A percentile compares a stretch with the other conserved stretches of the same genome.
Evolutionary conservation across 2,329 filamentous ascomycete genomes (phyloP).

Genomic region (Penicillium palitans): DNA sequence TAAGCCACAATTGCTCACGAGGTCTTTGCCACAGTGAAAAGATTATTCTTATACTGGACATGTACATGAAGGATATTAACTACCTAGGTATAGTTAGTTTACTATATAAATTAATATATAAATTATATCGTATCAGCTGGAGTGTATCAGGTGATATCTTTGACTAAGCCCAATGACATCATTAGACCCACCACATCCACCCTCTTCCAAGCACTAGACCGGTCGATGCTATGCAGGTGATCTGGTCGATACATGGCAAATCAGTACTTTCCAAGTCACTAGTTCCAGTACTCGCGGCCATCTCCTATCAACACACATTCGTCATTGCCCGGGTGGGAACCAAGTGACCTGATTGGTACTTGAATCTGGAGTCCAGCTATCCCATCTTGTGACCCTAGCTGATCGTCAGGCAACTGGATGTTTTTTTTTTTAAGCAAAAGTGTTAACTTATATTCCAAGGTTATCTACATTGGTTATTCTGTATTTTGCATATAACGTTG

Average conservation of each 20-base stretch:
- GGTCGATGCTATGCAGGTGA: conserved; percentile 32
- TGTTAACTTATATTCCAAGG: neutral
- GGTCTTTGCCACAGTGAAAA: neutral
- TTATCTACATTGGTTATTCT: neutral
- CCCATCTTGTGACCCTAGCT: conserved; percentile 8
- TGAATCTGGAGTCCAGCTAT: neutral
- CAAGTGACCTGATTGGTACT: conserved; percentile 9
- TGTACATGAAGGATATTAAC: neutral
- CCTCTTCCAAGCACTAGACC: conserved; percentile 26
- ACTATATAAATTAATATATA: no score
- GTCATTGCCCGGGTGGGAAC: neutral
- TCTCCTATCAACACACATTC: conserved; percentile 1
- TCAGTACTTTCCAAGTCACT: conserved; percentile 10
- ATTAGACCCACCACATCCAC: conserved; percentile 20
- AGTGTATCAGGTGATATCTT: neutral
- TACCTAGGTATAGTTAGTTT: no score
- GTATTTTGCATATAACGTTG: neutral
- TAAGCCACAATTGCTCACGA: neutral
- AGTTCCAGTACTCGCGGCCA: neutral
- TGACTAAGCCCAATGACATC: conserved; percentile 27
- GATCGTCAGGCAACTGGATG: conserved; percentile 6
- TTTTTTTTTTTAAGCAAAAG: neutral
- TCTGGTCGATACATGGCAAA: conserved; percentile 12
- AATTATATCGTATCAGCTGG: neutral
- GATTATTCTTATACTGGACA: neutral